phyloP scores from a whole-genome alignment of 2,329 filamentous ascomycete genomes.

The Ascosphaera apis region DNA sequence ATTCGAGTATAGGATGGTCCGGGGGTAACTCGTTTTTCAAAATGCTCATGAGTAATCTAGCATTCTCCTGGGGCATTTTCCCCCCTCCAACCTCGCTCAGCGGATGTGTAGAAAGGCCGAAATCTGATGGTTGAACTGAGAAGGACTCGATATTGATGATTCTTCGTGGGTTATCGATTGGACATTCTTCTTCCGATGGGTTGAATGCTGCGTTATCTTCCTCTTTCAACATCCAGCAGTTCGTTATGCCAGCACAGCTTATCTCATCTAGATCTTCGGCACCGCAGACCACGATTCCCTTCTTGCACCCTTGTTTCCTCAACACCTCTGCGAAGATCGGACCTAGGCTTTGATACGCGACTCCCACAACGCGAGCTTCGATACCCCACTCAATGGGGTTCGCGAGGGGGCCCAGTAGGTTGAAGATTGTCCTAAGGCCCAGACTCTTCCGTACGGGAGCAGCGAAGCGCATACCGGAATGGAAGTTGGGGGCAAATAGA shows the following conservation, averaged over 20 bases:
- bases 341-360: constrained; percentile 68
- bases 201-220: constrained; percentile 23
- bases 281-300: constrained; percentile 79
- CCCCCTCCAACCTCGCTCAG: constrained; percentile 61
- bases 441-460: constrained; percentile 68
- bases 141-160: constrained; percentile 49
- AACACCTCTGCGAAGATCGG: constrained; percentile 75
- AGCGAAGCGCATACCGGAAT: constrained; percentile 80
- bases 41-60: constrained; percentile 56
- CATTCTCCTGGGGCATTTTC: constrained; percentile 70
- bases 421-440: constrained; percentile 93
- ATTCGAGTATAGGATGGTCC: constrained; percentile 71
- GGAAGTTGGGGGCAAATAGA: constrained; percentile 86
- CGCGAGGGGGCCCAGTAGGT: constrained; percentile 74
- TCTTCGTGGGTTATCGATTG: constrained; percentile 18
- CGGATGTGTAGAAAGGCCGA: constrained; percentile 55
- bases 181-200: constrained; percentile 13
- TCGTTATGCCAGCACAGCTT: constrained; percentile 67
- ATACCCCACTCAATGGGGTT: constrained; percentile 71
- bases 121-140: constrained; percentile 57
- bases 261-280: constrained; percentile 91
- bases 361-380: constrained; percentile 81
- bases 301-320: constrained; percentile 48
- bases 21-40: constrained; percentile 47
- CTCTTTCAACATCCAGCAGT: constrained; percentile 61